Base-by-base conservation (phyloP, 345 rosid species). In the Lepidium didymum region DNA sequence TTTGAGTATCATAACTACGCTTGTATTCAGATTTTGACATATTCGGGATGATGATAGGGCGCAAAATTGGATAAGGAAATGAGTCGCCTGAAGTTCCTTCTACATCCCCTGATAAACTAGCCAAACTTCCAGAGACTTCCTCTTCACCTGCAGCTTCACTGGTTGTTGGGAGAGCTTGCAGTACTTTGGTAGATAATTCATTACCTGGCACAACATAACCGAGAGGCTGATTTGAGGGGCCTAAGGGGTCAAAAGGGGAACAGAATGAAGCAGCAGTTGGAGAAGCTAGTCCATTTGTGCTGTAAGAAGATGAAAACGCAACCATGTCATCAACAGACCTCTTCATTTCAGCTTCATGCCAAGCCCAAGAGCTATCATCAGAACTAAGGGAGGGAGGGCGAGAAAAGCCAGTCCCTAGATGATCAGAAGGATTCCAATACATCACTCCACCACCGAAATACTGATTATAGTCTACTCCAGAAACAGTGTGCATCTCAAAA, bases 391-490 rank as follows among this genome's bases (percentile, higher is more conserved):
- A 93, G 46, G 96, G 92, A 70, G 98, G 89, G 62, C 97, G 88
- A 76, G 98, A 93, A 76, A 86, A 93, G 70, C 94, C 90, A 23
- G 89, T 72, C 59, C 90, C 96, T 16, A 84, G 84, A 76, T 80
- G 81, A 74, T 93, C 98, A 42, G 96, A 88, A 79, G 97, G 85
- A 80, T 93, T 80, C 98, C 98, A 93, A 71, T 93, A 93, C 98
- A 93, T 93, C 50, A 88, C 90, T 78, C 98, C 97, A 21, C 97
- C 98, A 74, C 98, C 98, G 68, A 93, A 93, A 65, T 86, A 84
- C 54, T 93, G 92, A 79, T 83, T 93, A 77, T 90, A 93, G 80
- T 93, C 98, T 68, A 84, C 79, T 58, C 92, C 97, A 64, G 98
- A 77, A 69, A 92, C 85, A 16, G 83, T 80, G 68, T 82, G 97